Conservation (phyloP, 768 basidiomycete species). For the Boletus insuetus region DNA sequence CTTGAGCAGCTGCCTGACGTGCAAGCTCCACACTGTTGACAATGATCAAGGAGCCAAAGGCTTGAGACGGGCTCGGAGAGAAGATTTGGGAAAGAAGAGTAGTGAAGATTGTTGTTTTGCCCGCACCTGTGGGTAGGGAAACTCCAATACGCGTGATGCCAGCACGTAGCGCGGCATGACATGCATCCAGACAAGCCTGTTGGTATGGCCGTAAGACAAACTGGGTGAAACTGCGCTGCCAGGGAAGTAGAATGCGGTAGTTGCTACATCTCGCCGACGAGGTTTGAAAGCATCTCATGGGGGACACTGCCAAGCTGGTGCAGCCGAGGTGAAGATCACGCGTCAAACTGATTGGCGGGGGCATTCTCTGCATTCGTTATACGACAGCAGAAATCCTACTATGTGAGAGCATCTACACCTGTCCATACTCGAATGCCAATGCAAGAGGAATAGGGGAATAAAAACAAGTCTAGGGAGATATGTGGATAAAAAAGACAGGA, state of each 20-base stretch:
- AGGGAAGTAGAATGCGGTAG: not conserved
- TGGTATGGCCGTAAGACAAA: constrained; percentile 81
- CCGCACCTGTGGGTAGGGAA: constrained; percentile 80
- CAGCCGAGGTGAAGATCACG: too few relatives aligned
- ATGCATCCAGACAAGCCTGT: constrained; percentile 72
- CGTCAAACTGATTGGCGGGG: not conserved
- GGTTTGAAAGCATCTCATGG: constrained; percentile 12
- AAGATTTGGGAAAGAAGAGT: constrained; percentile 67
- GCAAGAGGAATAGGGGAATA: constrained; percentile 27
- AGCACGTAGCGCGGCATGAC: constrained; percentile 61
- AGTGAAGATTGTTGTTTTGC: constrained; percentile 92
- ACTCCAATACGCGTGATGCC: constrained; percentile 80
- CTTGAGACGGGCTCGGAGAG: constrained; percentile 42
- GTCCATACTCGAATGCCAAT: constrained; percentile 22
- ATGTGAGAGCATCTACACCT: constrained; percentile 23
- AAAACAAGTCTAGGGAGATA: constrained; percentile 35
- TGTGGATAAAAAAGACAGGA: constrained; percentile 30
- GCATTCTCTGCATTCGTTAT: constrained; percentile 17
- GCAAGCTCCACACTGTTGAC: constrained; percentile 92
- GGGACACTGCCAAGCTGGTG: too few relatives aligned
- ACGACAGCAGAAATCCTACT: constrained; percentile 15
- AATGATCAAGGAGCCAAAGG: constrained; percentile 69
- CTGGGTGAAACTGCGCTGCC: constrained; percentile 9
- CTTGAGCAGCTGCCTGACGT: constrained; percentile 77
- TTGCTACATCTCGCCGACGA: constrained; percentile 1